Percentiles rank a stretch among this genome's conserved stretches.
These are phyloP conservation scores for Madurella mycetomatis DNA, from an alignment of 2,329 filamentous ascomycete species.

Conservation along the genomic window DNA sequence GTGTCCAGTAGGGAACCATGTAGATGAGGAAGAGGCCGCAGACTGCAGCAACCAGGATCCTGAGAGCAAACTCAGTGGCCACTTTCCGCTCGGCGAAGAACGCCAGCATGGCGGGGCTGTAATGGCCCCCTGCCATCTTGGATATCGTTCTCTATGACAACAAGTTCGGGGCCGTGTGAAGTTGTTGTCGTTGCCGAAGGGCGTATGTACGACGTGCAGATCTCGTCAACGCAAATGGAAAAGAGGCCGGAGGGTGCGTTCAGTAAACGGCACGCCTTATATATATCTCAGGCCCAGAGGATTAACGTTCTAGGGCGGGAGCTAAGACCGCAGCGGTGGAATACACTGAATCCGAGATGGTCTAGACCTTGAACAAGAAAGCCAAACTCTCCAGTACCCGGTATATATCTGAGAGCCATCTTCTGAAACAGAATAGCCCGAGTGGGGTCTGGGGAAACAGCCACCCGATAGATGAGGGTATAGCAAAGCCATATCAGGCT, in stretches of 20 bases:
- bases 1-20: constrained; percentile 30
- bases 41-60: constrained; percentile 24
- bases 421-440: constrained; percentile 9
- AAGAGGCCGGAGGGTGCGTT: background rate
- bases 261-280: too few species aligned
- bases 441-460: constrained; percentile 13
- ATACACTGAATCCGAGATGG: constrained; percentile 1
- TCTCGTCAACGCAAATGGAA: background rate
- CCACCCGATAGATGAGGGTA: constrained; percentile 1
- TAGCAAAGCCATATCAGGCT: constrained; percentile 12
- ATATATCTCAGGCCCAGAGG: too few species aligned
- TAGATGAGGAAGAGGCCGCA: constrained; percentile 31
- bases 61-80: constrained; percentile 11
- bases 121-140: constrained; percentile 14
- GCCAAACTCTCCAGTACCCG: constrained; percentile 9
- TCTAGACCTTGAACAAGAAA: constrained; percentile 10
- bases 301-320: background rate
- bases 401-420: constrained; percentile 19
- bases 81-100: constrained; percentile 23
- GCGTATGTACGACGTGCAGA: too few species aligned
- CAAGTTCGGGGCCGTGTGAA: too few species aligned
- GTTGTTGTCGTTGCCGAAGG: too few species aligned
- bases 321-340: background rate
- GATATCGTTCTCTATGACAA: background rate
- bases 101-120: constrained; percentile 9